phyloP scores from a whole-genome alignment of 805 yeast species.

The Sungouiella thailandica region DNA sequence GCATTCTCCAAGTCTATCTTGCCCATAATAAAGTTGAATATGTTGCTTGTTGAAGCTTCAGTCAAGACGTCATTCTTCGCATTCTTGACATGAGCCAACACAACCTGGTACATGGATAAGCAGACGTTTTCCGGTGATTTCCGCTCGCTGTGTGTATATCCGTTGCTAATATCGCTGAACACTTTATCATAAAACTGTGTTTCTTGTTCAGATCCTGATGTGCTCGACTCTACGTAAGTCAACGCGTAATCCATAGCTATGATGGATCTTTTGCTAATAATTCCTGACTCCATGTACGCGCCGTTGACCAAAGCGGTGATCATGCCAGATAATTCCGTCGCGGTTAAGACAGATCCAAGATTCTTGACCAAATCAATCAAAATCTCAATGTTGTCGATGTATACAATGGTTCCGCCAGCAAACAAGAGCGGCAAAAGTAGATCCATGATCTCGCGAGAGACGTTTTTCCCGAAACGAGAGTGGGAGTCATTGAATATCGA shows the following conservation, averaged over 20 bases:
- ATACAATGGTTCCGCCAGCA: slow-evolving; percentile 20
- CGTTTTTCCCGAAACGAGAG: slow-evolving; percentile 18
- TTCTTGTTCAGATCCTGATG: not conserved
- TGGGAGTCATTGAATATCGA: slow-evolving; percentile 33
- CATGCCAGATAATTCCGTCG: slow-evolving; percentile 29
- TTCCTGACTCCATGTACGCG: slow-evolving; percentile 36
- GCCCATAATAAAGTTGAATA: slow-evolving; percentile 4
- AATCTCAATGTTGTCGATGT: slow-evolving; percentile 58
- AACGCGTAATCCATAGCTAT: slow-evolving; percentile 37
- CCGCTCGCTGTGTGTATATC: not conserved
- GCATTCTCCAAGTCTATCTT: slow-evolving; percentile 4
- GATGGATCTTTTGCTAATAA: slow-evolving; percentile 46
- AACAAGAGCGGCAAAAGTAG: slow-evolving; percentile 36
- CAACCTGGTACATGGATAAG: slow-evolving; percentile 9
- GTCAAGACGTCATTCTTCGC: slow-evolving; percentile 1
- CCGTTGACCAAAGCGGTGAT: slow-evolving; percentile 28
- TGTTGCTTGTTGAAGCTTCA: slow-evolving; percentile 1
- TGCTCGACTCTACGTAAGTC: slow-evolving; percentile 3
- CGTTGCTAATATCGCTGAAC: slow-evolving; percentile 1
- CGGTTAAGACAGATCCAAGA: slow-evolving; percentile 39
- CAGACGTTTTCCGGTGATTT: not conserved
- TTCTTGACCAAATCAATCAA: slow-evolving; percentile 50
- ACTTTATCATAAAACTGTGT: slow-evolving; percentile 7
- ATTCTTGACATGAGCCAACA: slow-evolving; percentile 5
- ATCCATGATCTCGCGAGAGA: slow-evolving; percentile 29